Evolutionary conservation across 2,329 filamentous ascomycete species (phyloP).

Genomic region (Rhinocladiella mackenziei): DNA sequence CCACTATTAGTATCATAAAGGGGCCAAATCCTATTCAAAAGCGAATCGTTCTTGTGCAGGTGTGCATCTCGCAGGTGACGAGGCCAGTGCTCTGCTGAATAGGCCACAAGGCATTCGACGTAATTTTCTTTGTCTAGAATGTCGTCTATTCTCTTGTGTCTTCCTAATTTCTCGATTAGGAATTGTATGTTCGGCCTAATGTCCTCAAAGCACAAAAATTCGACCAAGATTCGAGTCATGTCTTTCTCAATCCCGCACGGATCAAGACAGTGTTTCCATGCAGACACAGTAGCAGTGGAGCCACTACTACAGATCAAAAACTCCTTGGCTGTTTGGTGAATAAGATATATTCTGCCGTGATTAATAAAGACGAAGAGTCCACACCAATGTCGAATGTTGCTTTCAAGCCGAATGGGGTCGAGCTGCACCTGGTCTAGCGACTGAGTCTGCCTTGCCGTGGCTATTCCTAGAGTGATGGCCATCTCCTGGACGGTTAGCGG

Average conservation of each 20-base stretch:
- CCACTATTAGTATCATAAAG: not conserved
- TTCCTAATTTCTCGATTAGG: not conserved
- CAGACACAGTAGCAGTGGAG: not conserved
- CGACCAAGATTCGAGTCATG: conserved; percentile 8
- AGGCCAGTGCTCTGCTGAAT: conserved; percentile 5
- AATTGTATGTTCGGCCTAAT: not conserved
- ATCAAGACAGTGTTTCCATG: conserved; percentile 8
- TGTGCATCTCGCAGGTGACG: conserved; percentile 8
- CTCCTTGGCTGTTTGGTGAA: conserved; percentile 42
- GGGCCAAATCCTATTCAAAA: not conserved
- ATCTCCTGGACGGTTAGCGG: conserved; percentile 31
- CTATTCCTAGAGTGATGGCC: conserved; percentile 26
- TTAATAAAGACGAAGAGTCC: conserved; percentile 38
- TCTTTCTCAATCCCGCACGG: conserved; percentile 1
- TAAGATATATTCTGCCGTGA: conserved; percentile 35
- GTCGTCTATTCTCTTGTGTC: not conserved
- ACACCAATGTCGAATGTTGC: conserved; percentile 33
- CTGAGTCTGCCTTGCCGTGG: not conserved
- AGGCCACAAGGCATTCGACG: not conserved
- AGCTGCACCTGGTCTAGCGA: not conserved
- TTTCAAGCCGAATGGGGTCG: conserved; percentile 20
- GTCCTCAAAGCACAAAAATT: conserved; percentile 3
- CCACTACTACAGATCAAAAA: conserved; percentile 30
- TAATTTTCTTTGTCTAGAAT: not conserved
- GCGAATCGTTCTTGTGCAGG: not conserved